Evolutionary conservation across 768 basidiomycete species (phyloP).

Genomic region (button mushroom (Agaricus bisporus)): DNA sequence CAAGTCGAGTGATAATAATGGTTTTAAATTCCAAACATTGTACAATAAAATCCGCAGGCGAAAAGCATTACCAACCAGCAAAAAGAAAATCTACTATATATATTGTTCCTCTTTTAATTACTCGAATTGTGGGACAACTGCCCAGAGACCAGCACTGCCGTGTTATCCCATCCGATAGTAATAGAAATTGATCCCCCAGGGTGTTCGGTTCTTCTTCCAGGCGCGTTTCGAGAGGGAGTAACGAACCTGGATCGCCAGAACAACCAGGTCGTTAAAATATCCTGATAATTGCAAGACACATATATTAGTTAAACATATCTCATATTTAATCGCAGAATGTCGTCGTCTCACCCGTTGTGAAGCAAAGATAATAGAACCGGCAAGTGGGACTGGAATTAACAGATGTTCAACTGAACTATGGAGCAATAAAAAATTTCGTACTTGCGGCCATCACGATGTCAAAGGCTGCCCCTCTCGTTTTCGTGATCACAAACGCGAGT

Average conservation of each 20-base stretch:
- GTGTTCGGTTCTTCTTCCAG: too few species aligned
- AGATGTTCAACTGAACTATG: background rate
- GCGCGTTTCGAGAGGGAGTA: background rate
- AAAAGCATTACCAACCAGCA: too few species aligned
- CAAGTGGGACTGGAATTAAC: background rate
- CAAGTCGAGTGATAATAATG: too few species aligned
- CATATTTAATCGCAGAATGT: too few species aligned
- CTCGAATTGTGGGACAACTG: too few species aligned
- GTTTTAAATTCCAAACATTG: too few species aligned
- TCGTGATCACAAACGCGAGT: slow-evolving; percentile 1
- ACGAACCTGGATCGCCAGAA: background rate
- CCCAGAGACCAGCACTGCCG: too few species aligned
- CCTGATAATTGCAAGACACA: background rate
- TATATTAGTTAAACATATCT: background rate
- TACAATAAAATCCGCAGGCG: too few species aligned
- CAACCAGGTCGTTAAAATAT: slow-evolving; percentile 1
- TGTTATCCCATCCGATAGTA: too few species aligned
- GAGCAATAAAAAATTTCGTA: background rate
- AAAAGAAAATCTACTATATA: too few species aligned
- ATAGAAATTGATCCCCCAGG: too few species aligned
- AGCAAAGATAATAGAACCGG: slow-evolving; percentile 1
- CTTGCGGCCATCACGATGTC: slow-evolving; percentile 4
- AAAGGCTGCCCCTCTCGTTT: background rate
- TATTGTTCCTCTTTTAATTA: too few species aligned
- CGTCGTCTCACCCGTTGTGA: slow-evolving; percentile 1